Evolutionary conservation across 2,329 filamentous ascomycete species (phyloP).

Genomic region (Grosmannia huntii): DNA sequence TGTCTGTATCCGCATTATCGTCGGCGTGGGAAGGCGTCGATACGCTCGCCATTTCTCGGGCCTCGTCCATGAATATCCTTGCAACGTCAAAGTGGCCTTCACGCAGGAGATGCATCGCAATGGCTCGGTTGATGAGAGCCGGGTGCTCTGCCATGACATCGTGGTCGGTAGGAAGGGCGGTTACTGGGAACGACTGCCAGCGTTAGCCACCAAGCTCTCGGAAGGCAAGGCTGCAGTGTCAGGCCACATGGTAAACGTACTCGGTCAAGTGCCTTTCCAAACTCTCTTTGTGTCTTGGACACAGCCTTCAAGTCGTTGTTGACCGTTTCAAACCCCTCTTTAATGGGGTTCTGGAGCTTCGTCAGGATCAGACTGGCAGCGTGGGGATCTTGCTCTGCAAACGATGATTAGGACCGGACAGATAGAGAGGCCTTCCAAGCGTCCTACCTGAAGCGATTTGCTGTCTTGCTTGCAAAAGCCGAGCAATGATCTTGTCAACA

Average conservation of each 20-base stretch:
- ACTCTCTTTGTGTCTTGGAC: slow-evolving; percentile 69
- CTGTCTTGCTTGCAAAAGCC: slow-evolving; percentile 61
- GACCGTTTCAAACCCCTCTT: slow-evolving; percentile 65
- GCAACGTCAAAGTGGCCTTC: slow-evolving; percentile 90
- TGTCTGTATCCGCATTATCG: slow-evolving; percentile 17
- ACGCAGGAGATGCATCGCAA: slow-evolving; percentile 90
- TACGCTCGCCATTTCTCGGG: slow-evolving; percentile 15
- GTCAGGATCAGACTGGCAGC: slow-evolving; percentile 63
- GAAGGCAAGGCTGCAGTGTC: not conserved
- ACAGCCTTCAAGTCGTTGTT: slow-evolving; percentile 74
- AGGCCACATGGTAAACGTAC: slow-evolving; percentile 27
- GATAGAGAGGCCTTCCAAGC: not conserved
- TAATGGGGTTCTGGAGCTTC: slow-evolving; percentile 76
- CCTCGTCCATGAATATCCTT: slow-evolving; percentile 70
- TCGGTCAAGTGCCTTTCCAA: slow-evolving; percentile 75
- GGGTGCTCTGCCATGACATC: slow-evolving; percentile 68
- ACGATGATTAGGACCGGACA: not conserved
- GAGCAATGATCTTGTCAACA: slow-evolving; percentile 71
- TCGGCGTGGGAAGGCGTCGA: slow-evolving; percentile 14
- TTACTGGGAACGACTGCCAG: slow-evolving; percentile 25
- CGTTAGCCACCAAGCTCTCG: not conserved
- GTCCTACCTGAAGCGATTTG: slow-evolving; percentile 54
- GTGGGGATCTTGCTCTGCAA: slow-evolving; percentile 45
- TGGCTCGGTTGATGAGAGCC: slow-evolving; percentile 75
- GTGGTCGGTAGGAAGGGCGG: slow-evolving; percentile 62